phyloP scores from a whole-genome alignment of 1,284 basidiomycete species.

The Sporisorium sorghi region DNA sequence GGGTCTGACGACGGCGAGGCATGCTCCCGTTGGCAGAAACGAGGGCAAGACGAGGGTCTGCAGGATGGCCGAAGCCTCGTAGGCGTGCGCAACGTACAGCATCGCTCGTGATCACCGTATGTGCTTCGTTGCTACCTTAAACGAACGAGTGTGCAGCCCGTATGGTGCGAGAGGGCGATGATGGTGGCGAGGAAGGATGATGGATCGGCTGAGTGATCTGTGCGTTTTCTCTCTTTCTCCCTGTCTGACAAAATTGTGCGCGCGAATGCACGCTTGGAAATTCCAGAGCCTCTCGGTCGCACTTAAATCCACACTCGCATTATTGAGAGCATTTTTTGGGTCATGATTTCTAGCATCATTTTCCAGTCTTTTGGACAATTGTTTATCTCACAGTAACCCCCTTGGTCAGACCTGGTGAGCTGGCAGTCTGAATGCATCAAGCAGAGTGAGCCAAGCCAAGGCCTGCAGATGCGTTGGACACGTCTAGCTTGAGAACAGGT shows the following conservation, averaged over 20 bases:
- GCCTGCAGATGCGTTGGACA: too few species aligned
- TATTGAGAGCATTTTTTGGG: too few species aligned
- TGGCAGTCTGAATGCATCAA: too few species aligned
- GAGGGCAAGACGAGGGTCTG: conserved; percentile 34
- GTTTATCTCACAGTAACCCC: too few species aligned
- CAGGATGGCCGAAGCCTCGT: conserved; percentile 43
- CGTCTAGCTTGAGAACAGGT: too few species aligned
- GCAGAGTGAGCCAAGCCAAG: too few species aligned
- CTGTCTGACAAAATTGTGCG: neutral
- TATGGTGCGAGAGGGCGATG: neutral
- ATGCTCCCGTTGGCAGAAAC: conserved; percentile 46
- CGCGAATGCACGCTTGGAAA: neutral
- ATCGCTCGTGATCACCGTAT: conserved; percentile 18
- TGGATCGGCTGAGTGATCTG: neutral
- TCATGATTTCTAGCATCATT: too few species aligned
- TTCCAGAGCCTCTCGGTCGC: neutral
- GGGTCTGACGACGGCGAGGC: conserved; percentile 48
- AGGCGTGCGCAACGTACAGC: conserved; percentile 51
- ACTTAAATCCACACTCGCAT: too few species aligned
- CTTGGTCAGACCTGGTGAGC: too few species aligned
- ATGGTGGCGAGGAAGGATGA: neutral
- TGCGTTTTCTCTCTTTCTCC: neutral
- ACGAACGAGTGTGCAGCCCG: neutral
- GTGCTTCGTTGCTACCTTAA: neutral
- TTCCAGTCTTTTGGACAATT: too few species aligned